These are phyloP conservation scores for Lasiodiplodia citricola DNA, from an alignment of 2,329 filamentous ascomycete species.

Conservation along the genomic window DNA sequence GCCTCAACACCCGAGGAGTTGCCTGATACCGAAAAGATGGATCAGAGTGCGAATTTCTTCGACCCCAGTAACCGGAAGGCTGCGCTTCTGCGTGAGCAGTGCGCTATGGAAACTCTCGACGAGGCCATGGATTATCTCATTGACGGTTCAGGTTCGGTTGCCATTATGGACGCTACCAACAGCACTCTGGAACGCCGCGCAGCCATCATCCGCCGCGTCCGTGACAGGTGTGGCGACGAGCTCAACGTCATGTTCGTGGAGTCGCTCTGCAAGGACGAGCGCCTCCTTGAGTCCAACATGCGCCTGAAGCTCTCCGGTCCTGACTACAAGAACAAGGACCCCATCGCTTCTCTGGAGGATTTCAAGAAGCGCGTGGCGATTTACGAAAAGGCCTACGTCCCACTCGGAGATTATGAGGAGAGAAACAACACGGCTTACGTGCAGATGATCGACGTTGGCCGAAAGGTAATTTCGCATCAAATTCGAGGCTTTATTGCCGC, in stretches of 20 bases:
- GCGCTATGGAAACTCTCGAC: slow-evolving; percentile 89
- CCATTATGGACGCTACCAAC: slow-evolving; percentile 96
- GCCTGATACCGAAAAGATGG: slow-evolving; percentile 62
- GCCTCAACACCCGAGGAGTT: slow-evolving; percentile 31
- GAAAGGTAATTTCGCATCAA: slow-evolving; percentile 90
- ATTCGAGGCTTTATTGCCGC: slow-evolving; percentile 90
- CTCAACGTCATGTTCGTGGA: slow-evolving; percentile 95
- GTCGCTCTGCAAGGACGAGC: slow-evolving; percentile 85
- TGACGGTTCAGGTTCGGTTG: slow-evolving; percentile 80
- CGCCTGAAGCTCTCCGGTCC: slow-evolving; percentile 93
- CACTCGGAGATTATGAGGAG: slow-evolving; percentile 90
- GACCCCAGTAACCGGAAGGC: slow-evolving; percentile 86
- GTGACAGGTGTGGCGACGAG: slow-evolving; percentile 78
- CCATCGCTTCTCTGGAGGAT: slow-evolving; percentile 79
- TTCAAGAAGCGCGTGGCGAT: slow-evolving; percentile 92
- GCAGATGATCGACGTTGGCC: slow-evolving; percentile 95
- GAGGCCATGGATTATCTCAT: slow-evolving; percentile 91
- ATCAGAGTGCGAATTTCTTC: slow-evolving; percentile 93
- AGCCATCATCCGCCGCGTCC: slow-evolving; percentile 82
- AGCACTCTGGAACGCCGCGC: slow-evolving; percentile 87
- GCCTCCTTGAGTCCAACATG: slow-evolving; percentile 93
- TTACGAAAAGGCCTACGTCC: slow-evolving; percentile 93
- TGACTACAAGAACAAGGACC: slow-evolving; percentile 95
- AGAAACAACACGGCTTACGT: slow-evolving; percentile 91
- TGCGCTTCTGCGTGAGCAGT: slow-evolving; percentile 83